Conservation (phyloP, 2,329 filamentous ascomycete genomes). For the Cercospora brassicicola region DNA sequence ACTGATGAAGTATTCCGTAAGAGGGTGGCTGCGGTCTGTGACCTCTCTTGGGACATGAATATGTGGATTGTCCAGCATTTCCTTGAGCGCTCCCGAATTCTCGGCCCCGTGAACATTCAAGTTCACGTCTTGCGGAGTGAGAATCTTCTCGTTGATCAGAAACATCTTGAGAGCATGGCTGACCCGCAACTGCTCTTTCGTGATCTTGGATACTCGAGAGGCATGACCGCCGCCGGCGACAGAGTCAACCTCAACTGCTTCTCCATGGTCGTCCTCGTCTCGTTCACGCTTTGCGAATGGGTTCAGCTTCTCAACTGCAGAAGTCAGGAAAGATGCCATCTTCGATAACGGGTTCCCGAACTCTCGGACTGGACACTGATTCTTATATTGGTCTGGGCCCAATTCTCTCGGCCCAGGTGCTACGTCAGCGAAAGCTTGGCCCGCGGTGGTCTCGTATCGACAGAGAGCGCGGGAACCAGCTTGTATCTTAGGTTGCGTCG, state of each 20-base stretch:
- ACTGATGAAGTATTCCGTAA: slow-evolving; percentile 71
- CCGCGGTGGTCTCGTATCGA: not conserved
- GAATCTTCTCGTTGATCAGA: slow-evolving; percentile 54
- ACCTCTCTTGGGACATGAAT: slow-evolving; percentile 57
- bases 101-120: slow-evolving; percentile 44
- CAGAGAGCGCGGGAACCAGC: not conserved
- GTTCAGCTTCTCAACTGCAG: slow-evolving; percentile 44
- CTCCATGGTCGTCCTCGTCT: slow-evolving; percentile 56
- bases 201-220: slow-evolving; percentile 50
- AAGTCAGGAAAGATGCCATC: slow-evolving; percentile 26
- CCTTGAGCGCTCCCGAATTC: slow-evolving; percentile 50
- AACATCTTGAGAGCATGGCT: slow-evolving; percentile 60
- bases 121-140: slow-evolving; percentile 52
- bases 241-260: slow-evolving; percentile 51
- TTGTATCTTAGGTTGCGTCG: not conserved
- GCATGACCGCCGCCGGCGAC: slow-evolving; percentile 63
- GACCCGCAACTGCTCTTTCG: slow-evolving; percentile 58
- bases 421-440: slow-evolving; percentile 1
- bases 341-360: not conserved
- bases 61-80: slow-evolving; percentile 59
- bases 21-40: slow-evolving; percentile 58
- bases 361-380: not conserved
- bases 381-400: not conserved
- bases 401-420: not conserved
- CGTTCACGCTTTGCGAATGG: slow-evolving; percentile 39